Evolutionary conservation across 805 yeast species (phyloP).

Genomic region (Saturnispora diversa): DNA sequence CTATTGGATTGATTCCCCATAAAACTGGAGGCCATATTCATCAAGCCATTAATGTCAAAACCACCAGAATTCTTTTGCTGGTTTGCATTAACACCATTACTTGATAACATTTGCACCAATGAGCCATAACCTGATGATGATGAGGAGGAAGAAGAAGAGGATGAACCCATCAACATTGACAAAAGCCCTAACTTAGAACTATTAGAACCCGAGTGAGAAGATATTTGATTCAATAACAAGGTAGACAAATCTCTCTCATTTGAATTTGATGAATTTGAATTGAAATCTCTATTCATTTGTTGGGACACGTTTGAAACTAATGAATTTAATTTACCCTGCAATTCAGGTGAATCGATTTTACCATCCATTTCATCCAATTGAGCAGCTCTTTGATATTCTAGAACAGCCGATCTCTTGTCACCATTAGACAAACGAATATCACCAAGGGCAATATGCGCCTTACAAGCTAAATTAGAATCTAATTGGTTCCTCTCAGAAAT

Average conservation of each 20-base stretch:
- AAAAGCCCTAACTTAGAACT: conserved; percentile 24
- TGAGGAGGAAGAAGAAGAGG: conserved; percentile 11
- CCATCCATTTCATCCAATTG: conserved; percentile 29
- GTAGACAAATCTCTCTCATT: conserved; percentile 28
- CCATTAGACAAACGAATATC: conserved; percentile 23
- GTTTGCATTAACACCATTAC: conserved; percentile 21
- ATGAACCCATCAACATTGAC: conserved; percentile 18
- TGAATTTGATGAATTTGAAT: conserved; percentile 17
- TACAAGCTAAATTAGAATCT: conserved; percentile 25
- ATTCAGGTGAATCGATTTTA: conserved; percentile 26
- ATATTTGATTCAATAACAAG: conserved; percentile 22
- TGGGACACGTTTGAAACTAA: conserved; percentile 20
- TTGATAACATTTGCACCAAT: conserved; percentile 21
- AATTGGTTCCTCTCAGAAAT: conserved; percentile 18
- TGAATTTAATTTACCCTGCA: conserved; percentile 23
- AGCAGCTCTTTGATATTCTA: conserved; percentile 25
- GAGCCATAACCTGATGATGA: conserved; percentile 19
- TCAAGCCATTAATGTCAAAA: conserved; percentile 22
- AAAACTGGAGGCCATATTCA: conserved; percentile 13
- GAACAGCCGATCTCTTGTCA: conserved; percentile 22
- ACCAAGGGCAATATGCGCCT: conserved; percentile 29
- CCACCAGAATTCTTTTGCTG: conserved; percentile 23
- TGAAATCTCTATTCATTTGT: conserved; percentile 20
- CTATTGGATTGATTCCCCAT: background rate
- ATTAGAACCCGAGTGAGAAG: conserved; percentile 22